These are phyloP conservation scores for Sparassis latifolia DNA, from an alignment of 1,284 basidiomycete genomes.

Conservation along the genomic window DNA sequence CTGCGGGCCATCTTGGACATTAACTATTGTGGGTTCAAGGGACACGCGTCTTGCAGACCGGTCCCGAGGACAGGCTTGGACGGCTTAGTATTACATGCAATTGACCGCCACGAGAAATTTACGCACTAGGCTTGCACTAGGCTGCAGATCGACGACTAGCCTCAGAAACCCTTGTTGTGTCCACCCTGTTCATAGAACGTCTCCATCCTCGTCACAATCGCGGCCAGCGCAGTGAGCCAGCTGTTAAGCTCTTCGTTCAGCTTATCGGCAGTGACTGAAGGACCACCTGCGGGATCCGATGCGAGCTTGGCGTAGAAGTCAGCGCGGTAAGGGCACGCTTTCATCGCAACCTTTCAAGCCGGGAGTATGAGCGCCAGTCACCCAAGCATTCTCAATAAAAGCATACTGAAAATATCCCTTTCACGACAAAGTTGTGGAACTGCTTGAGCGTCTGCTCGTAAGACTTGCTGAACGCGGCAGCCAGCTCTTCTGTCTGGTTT, in stretches of 20 bases:
- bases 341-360: slow-evolving; percentile 80
- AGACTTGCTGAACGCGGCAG: slow-evolving; percentile 72
- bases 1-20: too few species aligned
- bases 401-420: slow-evolving; percentile 77
- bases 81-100: background rate
- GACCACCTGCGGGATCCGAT: slow-evolving; percentile 53
- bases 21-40: too few species aligned
- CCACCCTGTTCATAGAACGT: slow-evolving; percentile 61
- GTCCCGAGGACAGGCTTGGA: background rate
- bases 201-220: slow-evolving; percentile 67
- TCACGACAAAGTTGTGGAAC: slow-evolving; percentile 86
- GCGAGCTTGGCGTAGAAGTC: slow-evolving; percentile 91
- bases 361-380: background rate
- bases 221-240: slow-evolving; percentile 65
- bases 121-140: background rate
- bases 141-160: background rate
- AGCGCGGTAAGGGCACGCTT: slow-evolving; percentile 88
- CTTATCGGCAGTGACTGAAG: slow-evolving; percentile 51
- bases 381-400: background rate
- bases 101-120: background rate
- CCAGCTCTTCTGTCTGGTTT: slow-evolving; percentile 68
- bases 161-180: slow-evolving; percentile 47
- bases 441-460: slow-evolving; percentile 83
- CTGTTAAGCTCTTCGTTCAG: slow-evolving; percentile 66
- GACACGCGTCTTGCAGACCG: background rate